Evolutionary conservation across 2,329 filamentous ascomycete genomes (phyloP).

Genomic region (Scedosporium boydii): DNA sequence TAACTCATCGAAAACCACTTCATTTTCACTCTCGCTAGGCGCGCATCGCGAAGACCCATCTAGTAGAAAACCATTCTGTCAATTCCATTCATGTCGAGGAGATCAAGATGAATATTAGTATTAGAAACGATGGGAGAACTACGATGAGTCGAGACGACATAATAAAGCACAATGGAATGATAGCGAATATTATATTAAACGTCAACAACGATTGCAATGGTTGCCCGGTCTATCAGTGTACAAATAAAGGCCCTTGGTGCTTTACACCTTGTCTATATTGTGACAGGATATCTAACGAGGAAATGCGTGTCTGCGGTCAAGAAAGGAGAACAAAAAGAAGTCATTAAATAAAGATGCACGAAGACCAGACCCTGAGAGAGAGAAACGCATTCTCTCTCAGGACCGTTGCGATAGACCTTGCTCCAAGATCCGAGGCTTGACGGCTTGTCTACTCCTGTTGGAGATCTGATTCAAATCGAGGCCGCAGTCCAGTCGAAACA

Average conservation of each 20-base stretch:
- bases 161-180: too few relatives aligned
- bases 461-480: slow-evolving; percentile 10
- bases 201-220: not conserved
- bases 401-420: not conserved
- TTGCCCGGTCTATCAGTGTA: not conserved
- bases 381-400: too few relatives aligned
- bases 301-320: not conserved
- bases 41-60: too few relatives aligned
- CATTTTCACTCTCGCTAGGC: too few relatives aligned
- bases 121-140: too few relatives aligned
- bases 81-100: too few relatives aligned
- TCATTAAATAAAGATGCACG: too few relatives aligned
- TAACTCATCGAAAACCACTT: too few relatives aligned
- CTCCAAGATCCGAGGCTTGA: not conserved
- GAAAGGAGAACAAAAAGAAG: not conserved
- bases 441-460: not conserved
- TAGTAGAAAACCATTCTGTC: too few relatives aligned
- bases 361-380: too few relatives aligned
- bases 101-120: too few relatives aligned
- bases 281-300: not conserved
- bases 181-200: not conserved
- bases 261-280: not conserved
- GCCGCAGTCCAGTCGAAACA: slow-evolving; percentile 12
- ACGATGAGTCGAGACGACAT: too few relatives aligned
- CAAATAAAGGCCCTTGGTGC: not conserved